Evolutionary conservation across 257 asterid genomes (phyloP).

Genomic region (Jaltomata sinuosa): DNA sequence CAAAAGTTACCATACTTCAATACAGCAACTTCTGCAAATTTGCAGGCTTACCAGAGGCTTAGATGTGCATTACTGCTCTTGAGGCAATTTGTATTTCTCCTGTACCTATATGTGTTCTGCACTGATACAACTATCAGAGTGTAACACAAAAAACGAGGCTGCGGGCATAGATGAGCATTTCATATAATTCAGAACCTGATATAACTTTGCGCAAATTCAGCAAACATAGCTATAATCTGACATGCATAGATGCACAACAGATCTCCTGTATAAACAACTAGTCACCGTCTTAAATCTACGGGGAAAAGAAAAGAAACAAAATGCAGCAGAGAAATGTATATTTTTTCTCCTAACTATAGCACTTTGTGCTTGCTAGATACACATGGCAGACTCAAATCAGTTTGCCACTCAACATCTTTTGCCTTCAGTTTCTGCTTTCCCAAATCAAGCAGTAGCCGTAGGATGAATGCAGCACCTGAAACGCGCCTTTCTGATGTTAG

Average conservation of each 20-base stretch:
- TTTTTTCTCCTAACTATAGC: slow-evolving; percentile 25
- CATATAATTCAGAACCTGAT: background rate
- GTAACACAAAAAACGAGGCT: background rate
- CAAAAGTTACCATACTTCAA: background rate
- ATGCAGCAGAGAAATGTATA: slow-evolving; percentile 17
- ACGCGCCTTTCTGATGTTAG: slow-evolving; percentile 81
- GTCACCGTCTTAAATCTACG: slow-evolving; percentile 28
- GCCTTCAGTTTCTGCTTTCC: slow-evolving; percentile 4
- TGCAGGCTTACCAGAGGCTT: background rate
- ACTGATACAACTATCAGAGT: background rate
- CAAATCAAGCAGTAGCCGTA: slow-evolving; percentile 60
- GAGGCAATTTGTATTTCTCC: background rate
- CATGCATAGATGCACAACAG: slow-evolving; percentile 27
- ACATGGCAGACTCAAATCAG: slow-evolving; percentile 20
- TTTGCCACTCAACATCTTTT: background rate
- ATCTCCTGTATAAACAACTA: slow-evolving; percentile 42
- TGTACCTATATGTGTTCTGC: background rate
- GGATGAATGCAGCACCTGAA: slow-evolving; percentile 95
- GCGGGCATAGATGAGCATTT: background rate
- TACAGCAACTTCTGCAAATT: background rate
- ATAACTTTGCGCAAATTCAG: background rate
- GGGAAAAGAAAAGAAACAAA: slow-evolving; percentile 18
- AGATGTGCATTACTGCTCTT: background rate
- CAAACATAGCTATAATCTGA: background rate
- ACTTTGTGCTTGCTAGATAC: slow-evolving; percentile 51